Evolutionary conservation across 108 stramenopile genomes (phyloP).

Genomic region (Fragilaria crotonensis): DNA sequence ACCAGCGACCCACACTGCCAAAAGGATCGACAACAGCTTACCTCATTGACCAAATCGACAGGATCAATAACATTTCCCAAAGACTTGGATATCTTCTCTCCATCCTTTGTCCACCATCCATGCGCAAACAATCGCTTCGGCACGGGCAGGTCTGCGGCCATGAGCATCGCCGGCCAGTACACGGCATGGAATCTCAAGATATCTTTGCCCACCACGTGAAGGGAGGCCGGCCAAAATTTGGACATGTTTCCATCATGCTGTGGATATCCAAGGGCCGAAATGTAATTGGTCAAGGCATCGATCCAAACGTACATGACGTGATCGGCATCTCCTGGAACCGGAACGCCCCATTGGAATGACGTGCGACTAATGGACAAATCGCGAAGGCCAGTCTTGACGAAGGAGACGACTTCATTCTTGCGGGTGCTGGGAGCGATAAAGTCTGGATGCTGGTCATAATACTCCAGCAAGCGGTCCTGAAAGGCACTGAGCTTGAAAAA

Average conservation of each 20-base stretch:
- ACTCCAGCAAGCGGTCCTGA: conserved; percentile 71
- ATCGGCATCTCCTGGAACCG: conserved; percentile 81
- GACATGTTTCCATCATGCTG: conserved; percentile 40
- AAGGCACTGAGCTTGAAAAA: conserved; percentile 90
- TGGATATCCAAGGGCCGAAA: conserved; percentile 89
- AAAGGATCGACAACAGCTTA: conserved; percentile 7
- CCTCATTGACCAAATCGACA: conserved; percentile 72
- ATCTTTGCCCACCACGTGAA: conserved; percentile 98
- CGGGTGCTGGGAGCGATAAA: conserved; percentile 87
- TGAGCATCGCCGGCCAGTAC: conserved; percentile 97
- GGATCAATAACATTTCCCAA: conserved; percentile 94
- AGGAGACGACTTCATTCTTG: conserved; percentile 80
- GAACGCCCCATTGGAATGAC: conserved; percentile 91
- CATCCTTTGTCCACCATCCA: conserved; percentile 98
- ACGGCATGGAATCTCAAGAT: conserved; percentile 96
- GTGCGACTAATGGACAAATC: conserved; percentile 91
- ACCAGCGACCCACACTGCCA: no score
- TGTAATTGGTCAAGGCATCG: conserved; percentile 95
- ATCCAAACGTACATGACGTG: conserved; percentile 99
- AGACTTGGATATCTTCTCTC: conserved; percentile 93
- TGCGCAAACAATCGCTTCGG: conserved; percentile 93
- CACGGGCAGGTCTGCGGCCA: conserved; percentile 89
- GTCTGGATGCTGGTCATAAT: conserved; percentile 76
- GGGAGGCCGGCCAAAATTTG: conserved; percentile 80
- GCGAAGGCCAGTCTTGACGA: conserved; percentile 80